These are phyloP conservation scores for Dryas integrifolia DNA, from an alignment of 331 rosid species.

Conservation along the genomic window DNA sequence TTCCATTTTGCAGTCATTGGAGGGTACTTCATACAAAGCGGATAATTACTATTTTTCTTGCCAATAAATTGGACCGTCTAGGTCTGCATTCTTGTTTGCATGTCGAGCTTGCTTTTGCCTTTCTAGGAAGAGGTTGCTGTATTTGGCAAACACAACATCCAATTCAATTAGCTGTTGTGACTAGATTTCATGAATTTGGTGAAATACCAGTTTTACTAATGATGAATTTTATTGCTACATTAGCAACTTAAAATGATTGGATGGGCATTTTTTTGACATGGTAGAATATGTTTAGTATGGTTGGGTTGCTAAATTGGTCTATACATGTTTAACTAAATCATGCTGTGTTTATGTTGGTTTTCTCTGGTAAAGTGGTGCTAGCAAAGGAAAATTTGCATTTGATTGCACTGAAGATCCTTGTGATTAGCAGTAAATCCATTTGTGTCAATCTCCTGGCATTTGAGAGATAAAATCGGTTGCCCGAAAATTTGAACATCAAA, in stretches of 20 bases:
- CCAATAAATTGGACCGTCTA: constrained; percentile 51
- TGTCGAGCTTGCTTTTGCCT: constrained; percentile 27
- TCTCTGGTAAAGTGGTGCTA: no score
- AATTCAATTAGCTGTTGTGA: constrained; percentile 25
- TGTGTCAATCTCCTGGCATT: no score
- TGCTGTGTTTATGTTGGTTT: no score
- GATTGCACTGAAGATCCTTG: no score
- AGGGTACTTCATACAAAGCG: constrained; percentile 34
- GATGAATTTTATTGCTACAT: constrained; percentile 3
- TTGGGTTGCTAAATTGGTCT: no score
- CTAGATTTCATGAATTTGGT: constrained; percentile 14
- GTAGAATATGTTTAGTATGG: no score
- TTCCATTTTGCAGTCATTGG: constrained; percentile 43
- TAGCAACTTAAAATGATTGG: background rate
- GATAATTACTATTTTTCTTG: constrained; percentile 34
- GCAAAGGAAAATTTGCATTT: no score
- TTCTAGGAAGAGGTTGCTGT: constrained; percentile 35
- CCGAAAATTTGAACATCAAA: no score
- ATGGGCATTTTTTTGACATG: background rate
- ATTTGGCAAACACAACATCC: constrained; percentile 39
- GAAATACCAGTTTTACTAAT: constrained; percentile 20
- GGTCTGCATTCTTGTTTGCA: constrained; percentile 52
- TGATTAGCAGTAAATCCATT: no score
- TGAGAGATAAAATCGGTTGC: no score
- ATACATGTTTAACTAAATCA: no score